Evolutionary conservation across 805 yeast species (phyloP), one percentile per base, ranked within the genome.

Genomic region (Dipodascopsis uninucleata): DNA sequence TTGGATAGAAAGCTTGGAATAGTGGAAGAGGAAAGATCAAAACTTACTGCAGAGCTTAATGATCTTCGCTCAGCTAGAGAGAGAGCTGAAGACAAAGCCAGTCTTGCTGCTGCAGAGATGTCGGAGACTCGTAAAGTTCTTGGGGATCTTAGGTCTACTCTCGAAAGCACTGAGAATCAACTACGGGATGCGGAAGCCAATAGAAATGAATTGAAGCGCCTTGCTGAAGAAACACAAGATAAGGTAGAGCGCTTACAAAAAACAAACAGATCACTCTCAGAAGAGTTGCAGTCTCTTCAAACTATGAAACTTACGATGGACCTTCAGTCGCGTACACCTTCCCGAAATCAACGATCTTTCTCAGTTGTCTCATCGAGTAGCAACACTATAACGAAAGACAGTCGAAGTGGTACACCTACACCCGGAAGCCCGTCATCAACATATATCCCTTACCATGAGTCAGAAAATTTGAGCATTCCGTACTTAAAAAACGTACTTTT

Each of bases 401-500:
- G 39, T 17, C 35, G 21, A 28, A 31, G 28, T 7, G 31, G 28
- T 23, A n/a, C n/a, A 3, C 21, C 45, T 7, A 23, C 31, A 12
- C 22, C 37, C 12, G 35, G 43, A 3, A 18, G 43, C 14, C 21
- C 46, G 3, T 31, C 39, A 12, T 36, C 45, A 14, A 34, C 47
- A n/a, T 50, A 45, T 22, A 21, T 46, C 16, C 43, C 53, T 2
- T 41, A 43, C 39, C 49, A 50, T 7, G 55, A 50, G n/a, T 22
- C n/a, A 20, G 48, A 47, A 28, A 45, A 55, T 37, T 39, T 44
- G 36, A 47, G 57, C 31, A 31, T 51, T 28, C 85, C 94, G 9
- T 90, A 90, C 61, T 72, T 88, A 40, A 85, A 85, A 62, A 93
- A 93, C 61, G 96, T 90, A 2, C 64, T 90, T n/a, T 68, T 90